Evolutionary conservation across 1,284 basidiomycete genomes (phyloP).

Genomic region (Sphaerobolus stellatus): DNA sequence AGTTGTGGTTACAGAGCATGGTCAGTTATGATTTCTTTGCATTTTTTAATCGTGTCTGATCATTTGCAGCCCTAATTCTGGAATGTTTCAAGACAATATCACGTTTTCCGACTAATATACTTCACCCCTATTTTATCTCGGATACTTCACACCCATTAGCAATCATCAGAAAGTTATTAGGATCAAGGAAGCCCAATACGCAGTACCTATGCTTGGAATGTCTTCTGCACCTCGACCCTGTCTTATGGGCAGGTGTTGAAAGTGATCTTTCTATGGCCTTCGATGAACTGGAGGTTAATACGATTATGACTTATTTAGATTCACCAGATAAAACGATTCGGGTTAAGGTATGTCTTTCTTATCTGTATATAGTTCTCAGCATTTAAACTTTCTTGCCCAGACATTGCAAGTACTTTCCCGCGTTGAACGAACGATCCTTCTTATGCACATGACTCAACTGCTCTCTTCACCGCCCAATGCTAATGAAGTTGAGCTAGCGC

Average conservation of each 20-base stretch:
- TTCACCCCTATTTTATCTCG: conserved; percentile 5
- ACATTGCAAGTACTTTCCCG: conserved; percentile 53
- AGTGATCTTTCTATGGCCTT: conserved; percentile 47
- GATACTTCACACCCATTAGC: conserved; percentile 37
- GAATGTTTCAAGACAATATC: conserved; percentile 52
- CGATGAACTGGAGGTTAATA: conserved; percentile 67
- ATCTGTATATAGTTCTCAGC: conserved; percentile 6
- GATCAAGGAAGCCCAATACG: conserved; percentile 56
- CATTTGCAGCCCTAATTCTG: conserved; percentile 25
- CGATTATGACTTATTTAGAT: conserved; percentile 62
- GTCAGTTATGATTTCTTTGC: not conserved
- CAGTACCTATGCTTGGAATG: conserved; percentile 65
- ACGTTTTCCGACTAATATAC: conserved; percentile 1
- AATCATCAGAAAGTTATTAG: conserved; percentile 55
- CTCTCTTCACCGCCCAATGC: conserved; percentile 39
- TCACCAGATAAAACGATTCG: conserved; percentile 59
- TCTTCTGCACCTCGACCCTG: conserved; percentile 53
- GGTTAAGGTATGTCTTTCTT: conserved; percentile 44
- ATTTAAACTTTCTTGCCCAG: conserved; percentile 35
- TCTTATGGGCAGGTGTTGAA: conserved; percentile 60
- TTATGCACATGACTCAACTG: conserved; percentile 51
- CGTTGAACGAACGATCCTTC: conserved; percentile 57
- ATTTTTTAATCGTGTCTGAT: not conserved
- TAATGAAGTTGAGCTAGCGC: conserved; percentile 40
- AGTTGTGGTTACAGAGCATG: not conserved